Evolutionary conservation across 495 filamentous ascomycete genomes (phyloP), one percentile per base, ranked within the genome.

Genomic region (Hypoxylon subgilvum): DNA sequence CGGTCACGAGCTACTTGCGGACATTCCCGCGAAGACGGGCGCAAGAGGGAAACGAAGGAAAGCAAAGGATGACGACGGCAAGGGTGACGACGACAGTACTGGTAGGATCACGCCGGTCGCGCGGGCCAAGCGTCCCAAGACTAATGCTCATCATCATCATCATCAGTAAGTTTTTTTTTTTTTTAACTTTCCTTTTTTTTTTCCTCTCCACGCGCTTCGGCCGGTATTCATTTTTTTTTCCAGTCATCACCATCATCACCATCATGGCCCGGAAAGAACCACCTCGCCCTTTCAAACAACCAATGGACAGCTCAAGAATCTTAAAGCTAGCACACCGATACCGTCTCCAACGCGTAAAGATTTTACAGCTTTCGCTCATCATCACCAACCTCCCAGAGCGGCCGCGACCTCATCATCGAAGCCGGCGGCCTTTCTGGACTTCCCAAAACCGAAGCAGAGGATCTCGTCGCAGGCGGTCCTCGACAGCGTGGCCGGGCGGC

Each of bases 201-300:
- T 63, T 44, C 57, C 62, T 42, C 45, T 49, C 34, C 38, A 42
- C 30, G n/a, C 32, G 9, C 38, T 49, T 46, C 57, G 30, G 34
- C 45, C 61, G 23, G 34, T 65, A 65, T 65, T 65, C 51, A 65
- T 61, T 61, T 19, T 70, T 36, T 54, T 43, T 40, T 40, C 17
- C 69, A 86, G 84, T 70, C 85, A 90, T 59, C 83, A 86, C 48
- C 83, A 85, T 61, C 90, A 92, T 55, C 88, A 93, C 68, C 84
- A 88, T 57, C 88, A 89, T 61, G 79, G 78, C 35, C 76, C 83
- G 45, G 86, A 90, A n/a, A 86, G 88, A 47, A 66, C 72, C 25
- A 54, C 77, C n/a, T 72, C 75, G 42, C 73, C 73, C 61, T 72
- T 60, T 59, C 77, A 69, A 67, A 68, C 75, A 31, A 63, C 67